Conservation (phyloP, 1,284 basidiomycete species). For the Ustilago tritici region DNA sequence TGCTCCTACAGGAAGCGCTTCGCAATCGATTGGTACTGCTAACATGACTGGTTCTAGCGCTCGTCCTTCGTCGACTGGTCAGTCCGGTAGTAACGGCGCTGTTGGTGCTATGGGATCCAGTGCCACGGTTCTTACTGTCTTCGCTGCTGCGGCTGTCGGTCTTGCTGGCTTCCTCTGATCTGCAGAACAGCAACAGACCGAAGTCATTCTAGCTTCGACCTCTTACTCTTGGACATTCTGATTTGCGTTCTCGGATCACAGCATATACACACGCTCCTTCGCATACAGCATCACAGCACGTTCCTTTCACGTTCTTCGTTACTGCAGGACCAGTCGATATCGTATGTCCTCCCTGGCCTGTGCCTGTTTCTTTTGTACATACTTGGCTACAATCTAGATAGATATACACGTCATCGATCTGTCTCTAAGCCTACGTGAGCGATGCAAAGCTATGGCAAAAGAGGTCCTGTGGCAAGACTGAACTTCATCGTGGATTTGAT, state of each 20-base stretch:
- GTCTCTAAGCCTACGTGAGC: background rate
- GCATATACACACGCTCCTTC: conserved; percentile 10
- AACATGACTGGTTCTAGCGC: conserved; percentile 23
- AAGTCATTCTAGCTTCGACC: no score
- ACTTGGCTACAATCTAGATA: background rate
- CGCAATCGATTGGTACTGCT: conserved; percentile 13
- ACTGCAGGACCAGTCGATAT: background rate
- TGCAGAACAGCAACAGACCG: background rate
- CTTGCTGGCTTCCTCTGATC: conserved; percentile 22
- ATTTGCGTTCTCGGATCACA: background rate
- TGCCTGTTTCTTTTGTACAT: background rate
- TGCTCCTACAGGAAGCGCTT: conserved; percentile 9
- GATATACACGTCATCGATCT: background rate
- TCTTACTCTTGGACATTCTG: conserved; percentile 8
- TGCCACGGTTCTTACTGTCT: conserved; percentile 9
- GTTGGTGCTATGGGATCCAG: conserved; percentile 11
- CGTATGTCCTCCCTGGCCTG: background rate
- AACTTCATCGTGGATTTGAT: background rate
- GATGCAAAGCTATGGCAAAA: background rate
- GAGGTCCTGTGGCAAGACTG: no score
- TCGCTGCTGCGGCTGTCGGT: conserved; percentile 19
- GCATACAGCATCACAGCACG: background rate
- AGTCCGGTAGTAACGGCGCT: conserved; percentile 17
- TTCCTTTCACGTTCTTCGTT: background rate
- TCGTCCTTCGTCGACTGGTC: conserved; percentile 12